Evolutionary conservation across 345 rosid genomes (phyloP).

Genomic region (Camelina sativa): DNA sequence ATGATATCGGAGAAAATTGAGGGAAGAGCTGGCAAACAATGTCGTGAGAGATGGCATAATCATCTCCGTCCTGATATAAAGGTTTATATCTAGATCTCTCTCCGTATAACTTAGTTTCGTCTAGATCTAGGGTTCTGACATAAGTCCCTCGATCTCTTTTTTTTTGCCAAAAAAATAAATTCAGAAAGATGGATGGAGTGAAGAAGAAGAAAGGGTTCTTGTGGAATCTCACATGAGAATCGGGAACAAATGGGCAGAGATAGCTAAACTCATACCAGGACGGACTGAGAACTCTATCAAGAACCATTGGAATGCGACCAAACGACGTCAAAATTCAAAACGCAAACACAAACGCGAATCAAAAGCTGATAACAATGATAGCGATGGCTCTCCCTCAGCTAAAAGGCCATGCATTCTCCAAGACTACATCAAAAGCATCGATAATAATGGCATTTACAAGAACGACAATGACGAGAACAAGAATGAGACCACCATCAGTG

Average conservation of each 20-base stretch:
- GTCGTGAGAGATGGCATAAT: conserved; percentile 99
- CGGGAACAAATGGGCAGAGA: conserved; percentile 97
- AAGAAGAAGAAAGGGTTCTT: conserved; percentile 78
- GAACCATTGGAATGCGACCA: conserved; percentile 97
- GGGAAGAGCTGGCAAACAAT: conserved; percentile 96
- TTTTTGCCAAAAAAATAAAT: neutral
- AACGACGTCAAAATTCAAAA: conserved; percentile 76
- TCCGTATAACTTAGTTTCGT: neutral
- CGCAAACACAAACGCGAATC: conserved; percentile 56
- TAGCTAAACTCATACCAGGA: conserved; percentile 80
- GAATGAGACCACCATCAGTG: conserved; percentile 28
- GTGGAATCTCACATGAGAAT: conserved; percentile 75
- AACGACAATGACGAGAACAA: conserved; percentile 16
- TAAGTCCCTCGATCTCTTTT: neutral
- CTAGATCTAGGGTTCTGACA: conserved; percentile 19
- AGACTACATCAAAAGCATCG: conserved; percentile 74
- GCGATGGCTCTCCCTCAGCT: conserved; percentile 36
- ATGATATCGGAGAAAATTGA: conserved; percentile 72
- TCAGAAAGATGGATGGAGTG: conserved; percentile 94
- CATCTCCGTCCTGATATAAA: conserved; percentile 93
- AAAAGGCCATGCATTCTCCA: conserved; percentile 69
- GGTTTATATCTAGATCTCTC: conserved; percentile 50
- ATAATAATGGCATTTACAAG: conserved; percentile 34
- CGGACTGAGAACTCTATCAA: conserved; percentile 90
- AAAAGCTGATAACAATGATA: conserved; percentile 30